These are phyloP conservation scores for Amanita pseudoporphyria DNA, from an alignment of 768 basidiomycete genomes.

Conservation along the genomic window DNA sequence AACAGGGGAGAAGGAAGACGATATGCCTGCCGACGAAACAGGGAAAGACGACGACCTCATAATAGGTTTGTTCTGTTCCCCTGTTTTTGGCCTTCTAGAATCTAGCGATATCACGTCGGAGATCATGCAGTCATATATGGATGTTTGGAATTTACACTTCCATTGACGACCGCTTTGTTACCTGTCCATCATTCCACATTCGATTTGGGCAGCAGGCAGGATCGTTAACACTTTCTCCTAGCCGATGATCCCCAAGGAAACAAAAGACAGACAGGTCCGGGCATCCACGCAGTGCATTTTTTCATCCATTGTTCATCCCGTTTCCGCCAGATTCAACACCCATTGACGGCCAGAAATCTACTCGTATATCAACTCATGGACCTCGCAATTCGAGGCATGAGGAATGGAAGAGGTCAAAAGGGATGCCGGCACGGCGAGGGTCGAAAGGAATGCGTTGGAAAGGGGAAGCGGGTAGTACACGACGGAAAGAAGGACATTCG, in stretches of 20 bases:
- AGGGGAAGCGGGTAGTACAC: neutral
- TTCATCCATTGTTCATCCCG: slow-evolving; percentile 11
- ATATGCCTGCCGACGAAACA: slow-evolving; percentile 22
- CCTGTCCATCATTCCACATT: slow-evolving; percentile 14
- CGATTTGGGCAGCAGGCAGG: slow-evolving; percentile 25
- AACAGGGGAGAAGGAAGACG: slow-evolving; percentile 28
- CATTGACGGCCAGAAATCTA: slow-evolving; percentile 32
- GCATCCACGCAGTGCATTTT: neutral
- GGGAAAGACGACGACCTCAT: slow-evolving; percentile 27
- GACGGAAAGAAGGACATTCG: too few species aligned
- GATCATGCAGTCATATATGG: slow-evolving; percentile 28
- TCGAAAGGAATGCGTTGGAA: neutral
- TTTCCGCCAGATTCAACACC: slow-evolving; percentile 39
- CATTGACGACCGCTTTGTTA: slow-evolving; percentile 7
- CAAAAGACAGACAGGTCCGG: slow-evolving; percentile 25
- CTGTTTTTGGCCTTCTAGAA: slow-evolving; percentile 49
- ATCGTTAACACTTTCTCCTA: slow-evolving; percentile 25
- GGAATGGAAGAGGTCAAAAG: slow-evolving; percentile 77
- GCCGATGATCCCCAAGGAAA: slow-evolving; percentile 19
- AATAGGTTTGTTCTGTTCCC: slow-evolving; percentile 64
- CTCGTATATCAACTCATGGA: slow-evolving; percentile 71
- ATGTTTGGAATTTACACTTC: slow-evolving; percentile 7
- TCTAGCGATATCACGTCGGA: slow-evolving; percentile 45
- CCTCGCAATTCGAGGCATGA: slow-evolving; percentile 69
- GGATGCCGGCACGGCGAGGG: slow-evolving; percentile 37